Conservation (phyloP, 2,329 filamentous ascomycete genomes). For the Elsinoe perseae region DNA sequence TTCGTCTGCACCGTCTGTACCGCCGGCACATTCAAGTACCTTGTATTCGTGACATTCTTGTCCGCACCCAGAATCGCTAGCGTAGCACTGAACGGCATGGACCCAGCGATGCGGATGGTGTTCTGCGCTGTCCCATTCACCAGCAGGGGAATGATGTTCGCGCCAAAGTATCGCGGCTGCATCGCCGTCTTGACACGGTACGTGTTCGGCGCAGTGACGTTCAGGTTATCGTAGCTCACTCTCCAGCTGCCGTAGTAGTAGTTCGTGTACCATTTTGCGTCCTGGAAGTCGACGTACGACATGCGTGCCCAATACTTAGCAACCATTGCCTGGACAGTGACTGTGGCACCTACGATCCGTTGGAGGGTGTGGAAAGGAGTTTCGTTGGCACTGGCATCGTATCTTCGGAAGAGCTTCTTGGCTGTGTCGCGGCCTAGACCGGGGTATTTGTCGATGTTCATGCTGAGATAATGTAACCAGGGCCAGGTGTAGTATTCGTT, state of each 20-base stretch:
- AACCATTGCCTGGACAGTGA: slow-evolving; percentile 36
- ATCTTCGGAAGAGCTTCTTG: slow-evolving; percentile 34
- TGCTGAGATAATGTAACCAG: slow-evolving; percentile 42
- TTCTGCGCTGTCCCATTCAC: neutral
- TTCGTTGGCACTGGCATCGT: slow-evolving; percentile 41
- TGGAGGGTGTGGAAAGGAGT: slow-evolving; percentile 43
- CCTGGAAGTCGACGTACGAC: slow-evolving; percentile 46
- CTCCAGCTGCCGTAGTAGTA: slow-evolving; percentile 32
- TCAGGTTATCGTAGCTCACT: slow-evolving; percentile 40
- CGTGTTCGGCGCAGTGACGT: slow-evolving; percentile 29
- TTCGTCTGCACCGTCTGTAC: neutral
- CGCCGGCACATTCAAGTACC: neutral
- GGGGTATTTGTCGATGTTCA: slow-evolving; percentile 40
- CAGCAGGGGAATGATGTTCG: slow-evolving; percentile 42
- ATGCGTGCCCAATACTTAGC: slow-evolving; percentile 48
- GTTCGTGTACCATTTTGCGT: slow-evolving; percentile 34
- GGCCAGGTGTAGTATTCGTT: slow-evolving; percentile 50
- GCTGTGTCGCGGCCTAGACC: slow-evolving; percentile 22
- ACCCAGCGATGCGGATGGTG: slow-evolving; percentile 28
- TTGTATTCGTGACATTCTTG: slow-evolving; percentile 20
- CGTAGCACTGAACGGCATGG: slow-evolving; percentile 36
- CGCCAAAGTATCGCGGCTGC: slow-evolving; percentile 43
- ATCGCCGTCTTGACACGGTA: slow-evolving; percentile 40
- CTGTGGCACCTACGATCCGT: slow-evolving; percentile 27
- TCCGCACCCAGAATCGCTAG: slow-evolving; percentile 33